A percentile compares a stretch with the other conserved stretches of the same genome.
Evolutionary conservation across 139 green algal genomes (phyloP).

Genomic region (Chlorella vulgaris): DNA sequence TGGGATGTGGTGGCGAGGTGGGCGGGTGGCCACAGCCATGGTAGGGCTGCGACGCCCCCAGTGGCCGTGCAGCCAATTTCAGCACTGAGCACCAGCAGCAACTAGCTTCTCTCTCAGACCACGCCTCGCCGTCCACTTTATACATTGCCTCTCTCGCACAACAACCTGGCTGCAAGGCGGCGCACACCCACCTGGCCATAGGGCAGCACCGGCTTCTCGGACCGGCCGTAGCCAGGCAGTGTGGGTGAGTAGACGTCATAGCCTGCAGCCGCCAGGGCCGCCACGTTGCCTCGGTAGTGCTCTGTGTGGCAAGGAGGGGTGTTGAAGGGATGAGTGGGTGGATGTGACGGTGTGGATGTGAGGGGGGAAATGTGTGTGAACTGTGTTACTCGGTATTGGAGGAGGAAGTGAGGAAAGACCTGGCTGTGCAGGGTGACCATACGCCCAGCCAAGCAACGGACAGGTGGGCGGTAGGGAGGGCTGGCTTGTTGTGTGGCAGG

Average conservation of each 20-base stretch:
- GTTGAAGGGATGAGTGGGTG: neutral
- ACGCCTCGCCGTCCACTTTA: too few species aligned
- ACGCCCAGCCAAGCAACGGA: too few species aligned
- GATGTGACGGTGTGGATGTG: neutral
- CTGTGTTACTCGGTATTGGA: neutral
- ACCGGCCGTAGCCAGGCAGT: slow-evolving; percentile 81
- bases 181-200: slow-evolving; percentile 66
- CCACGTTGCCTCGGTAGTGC: slow-evolving; percentile 87
- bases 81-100: too few species aligned
- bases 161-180: too few species aligned
- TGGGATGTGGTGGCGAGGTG: too few species aligned
- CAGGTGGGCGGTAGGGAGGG: too few species aligned
- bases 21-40: too few species aligned
- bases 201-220: slow-evolving; percentile 82
- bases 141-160: too few species aligned
- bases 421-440: neutral
- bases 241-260: slow-evolving; percentile 83
- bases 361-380: neutral
- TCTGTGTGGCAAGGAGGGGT: slow-evolving; percentile 46
- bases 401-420: neutral
- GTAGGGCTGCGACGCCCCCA: too few species aligned
- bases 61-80: too few species aligned
- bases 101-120: too few species aligned
- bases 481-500: too few species aligned
- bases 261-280: slow-evolving; percentile 65